phyloP scores from a whole-genome alignment of 768 basidiomycete genomes.

The Psilocybe cubensis region DNA sequence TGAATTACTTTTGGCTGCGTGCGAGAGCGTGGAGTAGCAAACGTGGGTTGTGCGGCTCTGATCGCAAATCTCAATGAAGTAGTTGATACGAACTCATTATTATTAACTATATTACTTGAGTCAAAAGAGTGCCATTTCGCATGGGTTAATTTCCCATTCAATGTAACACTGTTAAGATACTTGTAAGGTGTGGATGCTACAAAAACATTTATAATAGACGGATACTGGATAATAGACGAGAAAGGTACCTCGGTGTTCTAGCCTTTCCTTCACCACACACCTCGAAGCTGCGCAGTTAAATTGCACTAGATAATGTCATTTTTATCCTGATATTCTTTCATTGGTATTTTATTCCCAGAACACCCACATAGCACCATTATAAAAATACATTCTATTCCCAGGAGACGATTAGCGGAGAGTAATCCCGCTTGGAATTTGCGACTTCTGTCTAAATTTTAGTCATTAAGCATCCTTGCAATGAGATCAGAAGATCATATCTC shows the following conservation, averaged over 20 bases:
- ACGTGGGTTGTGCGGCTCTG: background rate
- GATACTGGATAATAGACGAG: too few relatives aligned
- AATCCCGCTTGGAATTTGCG: constrained; percentile 5
- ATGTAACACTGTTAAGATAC: too few relatives aligned
- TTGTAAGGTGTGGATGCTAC: too few relatives aligned
- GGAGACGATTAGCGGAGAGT: constrained; percentile 4
- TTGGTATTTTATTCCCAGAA: constrained; percentile 11
- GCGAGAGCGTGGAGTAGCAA: background rate
- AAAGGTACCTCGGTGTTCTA: background rate
- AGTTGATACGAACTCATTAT: background rate
- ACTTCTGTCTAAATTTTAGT: constrained; percentile 6
- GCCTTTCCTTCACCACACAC: background rate
- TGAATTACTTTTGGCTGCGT: background rate
- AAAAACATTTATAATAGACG: too few relatives aligned
- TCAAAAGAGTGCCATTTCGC: too few relatives aligned
- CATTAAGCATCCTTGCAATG: background rate
- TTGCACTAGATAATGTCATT: background rate
- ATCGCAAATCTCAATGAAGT: background rate
- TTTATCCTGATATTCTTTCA: background rate
- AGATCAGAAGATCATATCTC: constrained; percentile 19
- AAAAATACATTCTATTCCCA: constrained; percentile 8
- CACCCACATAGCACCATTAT: constrained; percentile 3
- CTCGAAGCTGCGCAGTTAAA: background rate
- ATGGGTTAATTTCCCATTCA: too few relatives aligned
- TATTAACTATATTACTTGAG: too few relatives aligned